A percentile compares a stretch with the other conserved stretches of the same genome.
These are phyloP conservation scores for Eucalyptus guilfoylei DNA, from an alignment of 345 rosid species.

Conservation along the genomic window DNA sequence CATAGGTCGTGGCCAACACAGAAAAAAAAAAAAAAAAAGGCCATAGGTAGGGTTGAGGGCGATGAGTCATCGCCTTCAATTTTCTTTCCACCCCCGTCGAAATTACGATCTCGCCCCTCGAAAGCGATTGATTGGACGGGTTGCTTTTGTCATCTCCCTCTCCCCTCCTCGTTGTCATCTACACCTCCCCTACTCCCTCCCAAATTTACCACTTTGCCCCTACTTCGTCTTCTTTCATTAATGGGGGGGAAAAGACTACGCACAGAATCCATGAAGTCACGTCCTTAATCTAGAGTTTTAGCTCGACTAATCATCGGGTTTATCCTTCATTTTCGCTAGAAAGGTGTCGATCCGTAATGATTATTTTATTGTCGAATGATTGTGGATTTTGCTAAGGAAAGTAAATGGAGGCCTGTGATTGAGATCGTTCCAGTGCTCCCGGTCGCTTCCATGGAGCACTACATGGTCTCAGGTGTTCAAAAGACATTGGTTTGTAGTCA, in stretches of 20 bases:
- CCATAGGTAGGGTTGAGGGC: not conserved
- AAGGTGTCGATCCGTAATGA: not conserved
- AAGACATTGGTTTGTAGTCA: not conserved
- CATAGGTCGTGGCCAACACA: not conserved
- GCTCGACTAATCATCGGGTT: not conserved
- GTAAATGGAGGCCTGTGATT: not conserved
- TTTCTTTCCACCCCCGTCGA: not conserved
- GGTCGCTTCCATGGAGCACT: not conserved
- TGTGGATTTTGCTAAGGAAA: not conserved
- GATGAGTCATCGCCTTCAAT: conserved; percentile 5
- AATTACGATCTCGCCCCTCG: not conserved
- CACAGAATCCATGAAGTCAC: not conserved
- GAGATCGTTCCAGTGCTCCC: not conserved
- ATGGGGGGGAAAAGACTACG: not conserved
- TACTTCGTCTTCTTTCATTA: not conserved
- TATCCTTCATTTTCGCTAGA: not conserved
- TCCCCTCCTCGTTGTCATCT: not conserved
- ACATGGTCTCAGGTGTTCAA: not conserved
- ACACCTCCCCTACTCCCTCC: not conserved
- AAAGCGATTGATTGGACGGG: conserved; percentile 10
- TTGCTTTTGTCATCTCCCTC: not conserved
- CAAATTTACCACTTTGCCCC: not conserved
- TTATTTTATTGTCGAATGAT: not conserved
- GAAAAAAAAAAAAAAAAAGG: not conserved
- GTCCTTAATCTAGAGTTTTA: not conserved